A percentile compares a stretch with the other conserved stretches of the same genome.
These are phyloP conservation scores for Solanum neorickii DNA, from an alignment of 257 asterid genomes.

Conservation along the genomic window DNA sequence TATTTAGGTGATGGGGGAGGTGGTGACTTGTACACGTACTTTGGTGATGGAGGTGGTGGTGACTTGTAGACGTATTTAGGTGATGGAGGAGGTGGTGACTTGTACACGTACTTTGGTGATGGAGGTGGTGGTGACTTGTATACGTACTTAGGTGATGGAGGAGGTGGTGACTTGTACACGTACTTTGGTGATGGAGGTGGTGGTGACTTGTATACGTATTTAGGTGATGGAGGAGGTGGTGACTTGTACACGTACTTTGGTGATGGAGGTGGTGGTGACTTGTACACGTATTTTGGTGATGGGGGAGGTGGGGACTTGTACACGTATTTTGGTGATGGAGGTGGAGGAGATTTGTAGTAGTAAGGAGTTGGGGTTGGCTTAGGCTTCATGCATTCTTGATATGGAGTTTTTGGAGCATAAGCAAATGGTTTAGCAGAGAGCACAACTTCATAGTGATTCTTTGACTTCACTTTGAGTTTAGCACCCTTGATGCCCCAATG, in stretches of 20 bases:
- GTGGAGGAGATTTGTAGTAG: conserved; percentile 52
- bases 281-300: background rate
- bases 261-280: conserved; percentile 20
- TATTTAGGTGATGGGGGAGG: conserved; percentile 23
- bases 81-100: background rate
- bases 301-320: conserved; percentile 33
- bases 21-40: background rate
- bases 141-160: background rate
- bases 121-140: background rate
- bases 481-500: conserved; percentile 60
- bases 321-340: conserved; percentile 17
- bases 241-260: conserved; percentile 11
- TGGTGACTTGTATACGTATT: conserved; percentile 17
- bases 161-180: conserved; percentile 6
- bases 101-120: no score
- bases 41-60: conserved; percentile 12
- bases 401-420: conserved; percentile 53
- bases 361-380: conserved; percentile 42
- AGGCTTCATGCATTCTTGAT: conserved; percentile 32
- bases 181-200: conserved; percentile 13
- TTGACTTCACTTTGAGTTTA: conserved; percentile 44
- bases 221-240: conserved; percentile 3
- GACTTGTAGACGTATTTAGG: conserved; percentile 6
- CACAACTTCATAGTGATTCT: conserved; percentile 47
- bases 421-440: conserved; percentile 62